Conservation (phyloP, 2,329 filamentous ascomycete genomes). For the Neonectria neomacrospora region DNA sequence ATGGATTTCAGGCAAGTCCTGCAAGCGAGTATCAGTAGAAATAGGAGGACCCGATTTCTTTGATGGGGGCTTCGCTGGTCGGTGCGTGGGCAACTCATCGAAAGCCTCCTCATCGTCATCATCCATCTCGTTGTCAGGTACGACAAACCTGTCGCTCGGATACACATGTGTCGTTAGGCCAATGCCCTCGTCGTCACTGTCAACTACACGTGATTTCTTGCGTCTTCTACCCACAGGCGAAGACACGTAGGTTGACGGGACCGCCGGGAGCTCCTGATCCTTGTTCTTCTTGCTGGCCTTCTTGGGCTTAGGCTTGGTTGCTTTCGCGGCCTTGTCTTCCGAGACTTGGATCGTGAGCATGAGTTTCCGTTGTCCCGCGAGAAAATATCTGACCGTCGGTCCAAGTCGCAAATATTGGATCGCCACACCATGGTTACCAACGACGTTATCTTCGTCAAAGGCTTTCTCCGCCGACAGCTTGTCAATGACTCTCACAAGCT, state of each 20-base stretch:
- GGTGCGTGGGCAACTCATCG: constrained; percentile 53
- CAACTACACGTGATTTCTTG: constrained; percentile 39
- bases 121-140: constrained; percentile 52
- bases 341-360: constrained; percentile 56
- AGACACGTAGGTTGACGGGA: constrained; percentile 61
- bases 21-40: constrained; percentile 64
- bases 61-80: constrained; percentile 51
- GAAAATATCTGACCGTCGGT: constrained; percentile 54
- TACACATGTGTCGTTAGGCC: constrained; percentile 60
- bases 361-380: constrained; percentile 58
- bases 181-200: constrained; percentile 51
- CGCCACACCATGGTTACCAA: constrained; percentile 69
- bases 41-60: constrained; percentile 65
- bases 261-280: constrained; percentile 53
- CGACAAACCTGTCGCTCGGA: constrained; percentile 61
- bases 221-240: constrained; percentile 59
- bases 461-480: constrained; percentile 78
- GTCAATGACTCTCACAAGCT: constrained; percentile 87
- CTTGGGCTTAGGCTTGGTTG: constrained; percentile 47
- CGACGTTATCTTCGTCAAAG: constrained; percentile 73
- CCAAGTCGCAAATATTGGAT: constrained; percentile 75
- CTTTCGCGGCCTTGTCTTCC: constrained; percentile 46
- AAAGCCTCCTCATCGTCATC: constrained; percentile 56
- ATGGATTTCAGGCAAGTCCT: constrained; percentile 68
- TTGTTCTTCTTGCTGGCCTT: constrained; percentile 52